phyloP scores from a whole-genome alignment of 140 eudicot genomes.

The Cichorium intybus region DNA sequence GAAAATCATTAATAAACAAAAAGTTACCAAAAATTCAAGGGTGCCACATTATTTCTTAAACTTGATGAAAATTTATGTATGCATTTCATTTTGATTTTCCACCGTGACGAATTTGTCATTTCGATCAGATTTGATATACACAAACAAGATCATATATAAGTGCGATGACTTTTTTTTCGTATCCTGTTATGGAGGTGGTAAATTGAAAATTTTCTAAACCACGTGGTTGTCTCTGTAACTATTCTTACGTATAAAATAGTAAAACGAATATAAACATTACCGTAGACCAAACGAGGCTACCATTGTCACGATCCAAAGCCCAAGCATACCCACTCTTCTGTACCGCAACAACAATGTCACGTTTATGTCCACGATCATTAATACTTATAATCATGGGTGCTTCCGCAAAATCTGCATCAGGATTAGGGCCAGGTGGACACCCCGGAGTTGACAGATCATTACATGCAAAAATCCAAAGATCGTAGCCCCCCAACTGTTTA shows the following conservation, averaged over 20 bases:
- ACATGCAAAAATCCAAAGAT: conserved; percentile 41
- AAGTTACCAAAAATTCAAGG: no score
- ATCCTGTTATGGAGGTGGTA: background rate
- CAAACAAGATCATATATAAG: background rate
- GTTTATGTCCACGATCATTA: conserved; percentile 18
- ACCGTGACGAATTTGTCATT: background rate
- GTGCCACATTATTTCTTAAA: no score
- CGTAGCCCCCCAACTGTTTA: conserved; percentile 45
- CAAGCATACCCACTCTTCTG: conserved; percentile 79
- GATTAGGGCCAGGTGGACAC: conserved; percentile 55
- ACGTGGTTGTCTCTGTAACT: background rate
- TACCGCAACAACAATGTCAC: conserved; percentile 45
- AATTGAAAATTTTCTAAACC: background rate
- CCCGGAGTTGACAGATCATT: conserved; percentile 29
- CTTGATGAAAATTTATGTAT: no score
- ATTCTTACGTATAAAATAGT: background rate
- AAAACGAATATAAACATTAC: conserved; percentile 20
- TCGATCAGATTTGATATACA: background rate
- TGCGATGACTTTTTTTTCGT: background rate
- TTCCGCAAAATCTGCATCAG: conserved; percentile 72
- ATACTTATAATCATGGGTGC: conserved; percentile 51
- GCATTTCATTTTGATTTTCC: no score
- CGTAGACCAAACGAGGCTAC: conserved; percentile 51
- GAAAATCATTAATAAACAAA: no score
- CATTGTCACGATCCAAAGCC: conserved; percentile 64